These are phyloP conservation scores for Cyclotella atomus DNA, from an alignment of 108 stramenopile species.

Conservation along the genomic window DNA sequence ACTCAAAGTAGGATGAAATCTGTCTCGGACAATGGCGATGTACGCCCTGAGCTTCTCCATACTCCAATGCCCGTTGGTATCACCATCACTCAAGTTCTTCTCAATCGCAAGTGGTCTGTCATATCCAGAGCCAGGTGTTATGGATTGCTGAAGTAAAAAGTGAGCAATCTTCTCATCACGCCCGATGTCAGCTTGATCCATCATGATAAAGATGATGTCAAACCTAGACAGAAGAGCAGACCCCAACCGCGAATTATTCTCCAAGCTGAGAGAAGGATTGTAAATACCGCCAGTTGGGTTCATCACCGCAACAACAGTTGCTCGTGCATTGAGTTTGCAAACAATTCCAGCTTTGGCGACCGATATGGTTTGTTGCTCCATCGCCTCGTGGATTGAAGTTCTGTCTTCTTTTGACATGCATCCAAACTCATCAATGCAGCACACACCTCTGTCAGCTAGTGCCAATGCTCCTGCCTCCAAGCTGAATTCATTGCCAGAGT, in stretches of 20 bases:
- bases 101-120: slow-evolving; percentile 33
- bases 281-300: slow-evolving; percentile 91
- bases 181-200: slow-evolving; percentile 77
- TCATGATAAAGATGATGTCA: slow-evolving; percentile 86
- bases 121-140: slow-evolving; percentile 58
- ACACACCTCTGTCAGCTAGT: slow-evolving; percentile 95
- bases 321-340: slow-evolving; percentile 93
- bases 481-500: slow-evolving; percentile 91
- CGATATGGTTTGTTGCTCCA: slow-evolving; percentile 98
- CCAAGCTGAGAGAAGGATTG: slow-evolving; percentile 68
- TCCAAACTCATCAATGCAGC: slow-evolving; percentile 97
- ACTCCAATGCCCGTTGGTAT: slow-evolving; percentile 64
- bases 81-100: slow-evolving; percentile 21
- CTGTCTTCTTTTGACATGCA: slow-evolving; percentile 84
- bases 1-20: slow-evolving; percentile 77
- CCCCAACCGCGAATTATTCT: slow-evolving; percentile 93
- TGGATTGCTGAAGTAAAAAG: slow-evolving; percentile 90
- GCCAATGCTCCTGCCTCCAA: slow-evolving; percentile 98
- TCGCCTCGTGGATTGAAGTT: slow-evolving; percentile 97
- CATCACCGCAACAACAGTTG: slow-evolving; percentile 94
- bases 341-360: slow-evolving; percentile 98
- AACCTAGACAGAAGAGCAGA: slow-evolving; percentile 97
- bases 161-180: slow-evolving; percentile 83
- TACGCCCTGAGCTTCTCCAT: slow-evolving; percentile 92
- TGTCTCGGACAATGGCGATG: slow-evolving; percentile 83